Conservation (phyloP, 257 asterid genomes). For the Solanum acaule region DNA sequence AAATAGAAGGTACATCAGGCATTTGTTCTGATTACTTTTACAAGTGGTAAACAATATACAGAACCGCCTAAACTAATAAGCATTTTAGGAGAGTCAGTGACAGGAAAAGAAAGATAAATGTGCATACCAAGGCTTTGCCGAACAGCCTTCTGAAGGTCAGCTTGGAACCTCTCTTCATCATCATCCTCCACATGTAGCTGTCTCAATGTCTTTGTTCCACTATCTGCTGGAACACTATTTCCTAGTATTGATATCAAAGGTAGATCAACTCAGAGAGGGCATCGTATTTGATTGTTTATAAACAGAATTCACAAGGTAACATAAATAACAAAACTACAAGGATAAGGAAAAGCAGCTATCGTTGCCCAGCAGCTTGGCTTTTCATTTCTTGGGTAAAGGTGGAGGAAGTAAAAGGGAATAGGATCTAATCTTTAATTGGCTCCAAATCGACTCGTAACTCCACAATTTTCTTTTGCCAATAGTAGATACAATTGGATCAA, state of each 20-base stretch:
- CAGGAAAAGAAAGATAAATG: neutral
- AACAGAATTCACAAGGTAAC: neutral
- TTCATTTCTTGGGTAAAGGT: neutral
- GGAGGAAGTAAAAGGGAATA: neutral
- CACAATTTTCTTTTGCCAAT: neutral
- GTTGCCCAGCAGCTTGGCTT: neutral
- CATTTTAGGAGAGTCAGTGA: neutral
- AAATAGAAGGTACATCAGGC: neutral
- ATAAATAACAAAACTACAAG: neutral
- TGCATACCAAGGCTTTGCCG: conserved; percentile 80
- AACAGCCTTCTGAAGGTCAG: conserved; percentile 82
- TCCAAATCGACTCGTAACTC: neutral
- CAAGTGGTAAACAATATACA: neutral
- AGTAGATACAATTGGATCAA: neutral
- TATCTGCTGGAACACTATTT: conserved; percentile 21
- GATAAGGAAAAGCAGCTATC: neutral
- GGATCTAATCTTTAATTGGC: neutral
- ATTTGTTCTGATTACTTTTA: neutral
- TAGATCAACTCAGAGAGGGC: neutral
- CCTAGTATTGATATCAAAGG: conserved; percentile 8
- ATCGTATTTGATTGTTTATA: neutral
- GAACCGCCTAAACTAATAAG: neutral
- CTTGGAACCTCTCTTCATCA: conserved; percentile 91
- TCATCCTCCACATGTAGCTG: conserved; percentile 76
- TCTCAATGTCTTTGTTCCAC: conserved; percentile 52